Percentiles rank a stretch among this genome's conserved stretches.
Evolutionary conservation across 1,139 yeast genomes (phyloP).

Genomic region (Geotrichum europaeum): DNA sequence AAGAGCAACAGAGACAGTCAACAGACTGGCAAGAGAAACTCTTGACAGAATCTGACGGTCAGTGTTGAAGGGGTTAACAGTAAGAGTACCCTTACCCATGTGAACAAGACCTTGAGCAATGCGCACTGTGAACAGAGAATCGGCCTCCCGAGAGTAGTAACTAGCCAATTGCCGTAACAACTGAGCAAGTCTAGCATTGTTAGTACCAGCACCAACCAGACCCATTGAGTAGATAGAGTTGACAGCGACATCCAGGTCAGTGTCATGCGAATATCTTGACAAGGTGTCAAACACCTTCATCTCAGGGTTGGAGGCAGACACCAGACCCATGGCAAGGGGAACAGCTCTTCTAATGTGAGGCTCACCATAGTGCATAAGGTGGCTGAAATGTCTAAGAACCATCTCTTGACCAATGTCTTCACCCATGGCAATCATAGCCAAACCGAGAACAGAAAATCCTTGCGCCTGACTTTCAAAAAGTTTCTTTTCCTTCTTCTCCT

Average conservation of each 20-base stretch:
- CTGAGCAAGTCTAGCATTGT: slow-evolving; percentile 96
- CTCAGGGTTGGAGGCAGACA: slow-evolving; percentile 90
- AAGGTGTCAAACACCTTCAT: slow-evolving; percentile 96
- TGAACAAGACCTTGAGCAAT: slow-evolving; percentile 92
- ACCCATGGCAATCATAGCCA: slow-evolving; percentile 94
- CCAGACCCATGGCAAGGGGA: slow-evolving; percentile 95
- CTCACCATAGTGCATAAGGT: slow-evolving; percentile 96
- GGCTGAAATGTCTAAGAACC: slow-evolving; percentile 95
- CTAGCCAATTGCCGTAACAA: slow-evolving; percentile 89
- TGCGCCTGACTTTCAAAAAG: slow-evolving; percentile 53
- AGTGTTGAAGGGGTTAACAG: slow-evolving; percentile 81
- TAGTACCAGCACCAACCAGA: slow-evolving; percentile 96
- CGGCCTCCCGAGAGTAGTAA: slow-evolving; percentile 86
- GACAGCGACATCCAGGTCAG: slow-evolving; percentile 89
- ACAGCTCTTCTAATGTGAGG: slow-evolving; percentile 89
- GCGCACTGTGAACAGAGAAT: slow-evolving; percentile 86
- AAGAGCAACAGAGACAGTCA: slow-evolving; percentile 79
- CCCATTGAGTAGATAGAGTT: slow-evolving; percentile 98
- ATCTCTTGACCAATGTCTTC: slow-evolving; percentile 97
- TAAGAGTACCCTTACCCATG: slow-evolving; percentile 91
- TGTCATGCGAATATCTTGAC: slow-evolving; percentile 93
- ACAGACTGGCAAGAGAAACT: slow-evolving; percentile 82
- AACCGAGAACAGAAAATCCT: slow-evolving; percentile 89
- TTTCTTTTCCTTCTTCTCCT: slow-evolving; percentile 40
- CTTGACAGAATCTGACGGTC: slow-evolving; percentile 86